Conservation (phyloP, 169 alveolate genomes). For the Haemoproteus tartakovskyi region DNA sequence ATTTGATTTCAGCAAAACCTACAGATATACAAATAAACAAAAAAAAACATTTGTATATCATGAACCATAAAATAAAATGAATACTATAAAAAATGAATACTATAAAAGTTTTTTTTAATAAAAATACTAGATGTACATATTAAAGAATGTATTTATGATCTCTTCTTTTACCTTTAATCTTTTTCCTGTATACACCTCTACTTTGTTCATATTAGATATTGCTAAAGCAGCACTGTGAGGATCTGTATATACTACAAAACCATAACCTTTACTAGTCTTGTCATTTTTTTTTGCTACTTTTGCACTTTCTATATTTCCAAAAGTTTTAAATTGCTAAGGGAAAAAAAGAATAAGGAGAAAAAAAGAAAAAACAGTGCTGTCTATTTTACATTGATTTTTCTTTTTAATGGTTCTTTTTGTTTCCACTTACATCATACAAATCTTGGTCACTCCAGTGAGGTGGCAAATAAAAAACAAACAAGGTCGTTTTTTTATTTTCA, state of each 20-base stretch:
- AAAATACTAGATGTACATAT: no score
- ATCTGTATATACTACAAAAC: constrained; percentile 86
- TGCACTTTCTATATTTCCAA: constrained; percentile 62
- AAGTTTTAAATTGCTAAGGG: constrained; percentile 43
- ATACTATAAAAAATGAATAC: no score
- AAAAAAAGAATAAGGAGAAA: background rate
- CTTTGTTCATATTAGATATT: constrained; percentile 77
- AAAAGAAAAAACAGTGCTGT: background rate
- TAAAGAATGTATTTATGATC: no score
- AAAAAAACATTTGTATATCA: no score
- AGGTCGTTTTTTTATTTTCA: constrained; percentile 58
- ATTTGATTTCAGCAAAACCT: constrained; percentile 48
- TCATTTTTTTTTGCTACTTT: constrained; percentile 61
- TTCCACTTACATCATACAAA: constrained; percentile 63
- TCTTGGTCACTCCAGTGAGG: constrained; percentile 88
- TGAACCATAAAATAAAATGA: no score
- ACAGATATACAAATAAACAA: no score
- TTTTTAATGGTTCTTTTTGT: background rate
- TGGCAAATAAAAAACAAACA: constrained; percentile 91
- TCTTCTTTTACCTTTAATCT: constrained; percentile 31
- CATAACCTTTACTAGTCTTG: constrained; percentile 81
- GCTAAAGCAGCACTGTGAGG: constrained; percentile 87
- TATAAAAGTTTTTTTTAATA: no score
- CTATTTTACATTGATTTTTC: background rate
- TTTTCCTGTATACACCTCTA: constrained; percentile 44